These are phyloP conservation scores for Ramalina intermedia DNA, from an alignment of 495 filamentous ascomycete species.

Conservation along the genomic window DNA sequence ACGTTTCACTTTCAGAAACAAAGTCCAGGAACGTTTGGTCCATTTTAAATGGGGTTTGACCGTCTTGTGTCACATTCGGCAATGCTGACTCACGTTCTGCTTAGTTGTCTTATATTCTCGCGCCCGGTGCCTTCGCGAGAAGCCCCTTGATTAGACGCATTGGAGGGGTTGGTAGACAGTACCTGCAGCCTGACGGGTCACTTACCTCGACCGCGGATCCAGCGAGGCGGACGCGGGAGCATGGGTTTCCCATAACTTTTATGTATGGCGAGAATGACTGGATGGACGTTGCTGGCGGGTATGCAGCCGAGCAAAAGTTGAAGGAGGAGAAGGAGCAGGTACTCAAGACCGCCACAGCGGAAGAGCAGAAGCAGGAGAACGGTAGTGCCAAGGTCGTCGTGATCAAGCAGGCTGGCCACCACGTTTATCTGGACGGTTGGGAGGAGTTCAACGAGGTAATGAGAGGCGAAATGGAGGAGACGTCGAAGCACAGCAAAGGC, in stretches of 20 bases:
- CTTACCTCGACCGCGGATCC: slow-evolving; percentile 13
- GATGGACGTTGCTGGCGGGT: slow-evolving; percentile 90
- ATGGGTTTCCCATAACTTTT: slow-evolving; percentile 70
- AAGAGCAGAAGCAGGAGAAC: slow-evolving; percentile 57
- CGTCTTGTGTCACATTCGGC: too few relatives aligned
- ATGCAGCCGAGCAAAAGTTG: slow-evolving; percentile 66
- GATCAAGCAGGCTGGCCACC: slow-evolving; percentile 74
- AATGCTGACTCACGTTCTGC: too few relatives aligned
- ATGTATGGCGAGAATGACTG: slow-evolving; percentile 97
- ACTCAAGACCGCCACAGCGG: slow-evolving; percentile 42
- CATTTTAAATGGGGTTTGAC: too few relatives aligned
- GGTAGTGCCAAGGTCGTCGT: slow-evolving; percentile 76
- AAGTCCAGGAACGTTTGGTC: too few relatives aligned
- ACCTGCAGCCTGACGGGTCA: slow-evolving; percentile 23
- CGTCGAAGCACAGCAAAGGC: slow-evolving; percentile 29
- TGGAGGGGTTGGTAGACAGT: slow-evolving; percentile 65
- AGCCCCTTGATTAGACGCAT: slow-evolving; percentile 78
- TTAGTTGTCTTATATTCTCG: slow-evolving; percentile 66
- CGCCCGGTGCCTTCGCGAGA: slow-evolving; percentile 84
- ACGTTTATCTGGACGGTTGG: slow-evolving; percentile 82
- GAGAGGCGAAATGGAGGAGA: slow-evolving; percentile 65
- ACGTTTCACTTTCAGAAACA: too few relatives aligned
- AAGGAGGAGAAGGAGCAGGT: slow-evolving; percentile 47
- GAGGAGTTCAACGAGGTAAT: slow-evolving; percentile 79
- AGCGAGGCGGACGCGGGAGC: slow-evolving; percentile 36